phyloP scores from a whole-genome alignment of 306 rosid species.

The Acacia confusa region DNA sequence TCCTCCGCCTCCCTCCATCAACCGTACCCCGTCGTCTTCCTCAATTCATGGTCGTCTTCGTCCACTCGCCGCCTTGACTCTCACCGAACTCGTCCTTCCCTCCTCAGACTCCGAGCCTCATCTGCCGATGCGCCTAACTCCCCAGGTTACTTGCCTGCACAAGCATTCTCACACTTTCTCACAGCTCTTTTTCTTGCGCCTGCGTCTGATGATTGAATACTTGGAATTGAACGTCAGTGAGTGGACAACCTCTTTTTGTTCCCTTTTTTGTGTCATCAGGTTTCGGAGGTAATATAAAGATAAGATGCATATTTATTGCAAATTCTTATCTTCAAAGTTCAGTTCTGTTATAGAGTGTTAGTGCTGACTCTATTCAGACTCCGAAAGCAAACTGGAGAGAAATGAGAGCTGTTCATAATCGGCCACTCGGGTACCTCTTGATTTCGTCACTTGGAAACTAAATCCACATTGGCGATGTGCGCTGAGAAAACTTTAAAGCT shows the following conservation, averaged over 20 bases:
- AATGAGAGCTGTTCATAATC: neutral
- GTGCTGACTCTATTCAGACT: neutral
- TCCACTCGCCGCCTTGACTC: slow-evolving; percentile 39
- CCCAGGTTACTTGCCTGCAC: slow-evolving; percentile 44
- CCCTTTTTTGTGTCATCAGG: neutral
- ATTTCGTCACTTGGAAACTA: neutral
- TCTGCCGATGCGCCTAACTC: slow-evolving; percentile 41
- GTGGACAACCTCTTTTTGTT: neutral
- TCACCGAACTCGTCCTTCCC: slow-evolving; percentile 41
- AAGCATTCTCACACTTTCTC: neutral
- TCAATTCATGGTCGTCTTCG: slow-evolving; percentile 28
- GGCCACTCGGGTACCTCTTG: neutral
- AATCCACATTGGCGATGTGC: neutral
- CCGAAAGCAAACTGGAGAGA: neutral
- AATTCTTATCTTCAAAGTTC: neutral
- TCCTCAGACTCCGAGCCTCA: slow-evolving; percentile 55
- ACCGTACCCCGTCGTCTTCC: slow-evolving; percentile 43
- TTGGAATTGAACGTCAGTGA: neutral
- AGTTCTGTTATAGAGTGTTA: neutral
- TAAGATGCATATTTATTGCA: neutral
- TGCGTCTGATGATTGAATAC: neutral
- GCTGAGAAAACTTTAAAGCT: neutral
- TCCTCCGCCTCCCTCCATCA: slow-evolving; percentile 44
- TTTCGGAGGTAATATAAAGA: slow-evolving; percentile 19
- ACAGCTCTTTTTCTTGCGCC: slow-evolving; percentile 2